Evolutionary conservation across 2,329 filamentous ascomycete genomes (phyloP).

Genomic region (Madurella fahalii): DNA sequence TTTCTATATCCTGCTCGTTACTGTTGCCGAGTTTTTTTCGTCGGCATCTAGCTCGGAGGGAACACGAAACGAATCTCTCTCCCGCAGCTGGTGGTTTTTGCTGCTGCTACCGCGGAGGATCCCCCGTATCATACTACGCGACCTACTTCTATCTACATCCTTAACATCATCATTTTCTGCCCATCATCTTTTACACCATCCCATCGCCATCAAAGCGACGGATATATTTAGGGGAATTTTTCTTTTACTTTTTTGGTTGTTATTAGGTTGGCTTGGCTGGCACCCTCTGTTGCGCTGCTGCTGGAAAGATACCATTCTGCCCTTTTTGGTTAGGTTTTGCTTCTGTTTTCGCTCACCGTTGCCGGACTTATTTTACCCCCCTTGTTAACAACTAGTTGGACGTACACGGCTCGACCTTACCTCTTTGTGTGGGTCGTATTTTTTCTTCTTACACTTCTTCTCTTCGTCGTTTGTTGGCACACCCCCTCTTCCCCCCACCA

Average conservation of each 20-base stretch:
- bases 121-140: no score
- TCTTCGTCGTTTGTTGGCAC: neutral
- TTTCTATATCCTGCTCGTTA: no score
- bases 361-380: slow-evolving; percentile 2
- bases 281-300: neutral
- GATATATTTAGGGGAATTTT: neutral
- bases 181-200: neutral
- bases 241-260: slow-evolving; percentile 4
- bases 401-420: neutral
- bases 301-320: slow-evolving; percentile 25
- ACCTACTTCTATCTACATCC: no score
- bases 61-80: no score
- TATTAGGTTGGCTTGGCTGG: neutral
- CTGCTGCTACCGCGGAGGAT: no score
- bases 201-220: neutral
- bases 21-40: no score
- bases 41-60: no score
- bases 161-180: no score
- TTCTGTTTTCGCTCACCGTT: neutral
- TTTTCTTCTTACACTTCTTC: neutral
- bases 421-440: neutral
- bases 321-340: slow-evolving; percentile 3
- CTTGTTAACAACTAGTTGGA: neutral
- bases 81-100: no score
- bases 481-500: no score